phyloP scores from a whole-genome alignment of 164 flowering plant species.

The Vitis riparia region DNA sequence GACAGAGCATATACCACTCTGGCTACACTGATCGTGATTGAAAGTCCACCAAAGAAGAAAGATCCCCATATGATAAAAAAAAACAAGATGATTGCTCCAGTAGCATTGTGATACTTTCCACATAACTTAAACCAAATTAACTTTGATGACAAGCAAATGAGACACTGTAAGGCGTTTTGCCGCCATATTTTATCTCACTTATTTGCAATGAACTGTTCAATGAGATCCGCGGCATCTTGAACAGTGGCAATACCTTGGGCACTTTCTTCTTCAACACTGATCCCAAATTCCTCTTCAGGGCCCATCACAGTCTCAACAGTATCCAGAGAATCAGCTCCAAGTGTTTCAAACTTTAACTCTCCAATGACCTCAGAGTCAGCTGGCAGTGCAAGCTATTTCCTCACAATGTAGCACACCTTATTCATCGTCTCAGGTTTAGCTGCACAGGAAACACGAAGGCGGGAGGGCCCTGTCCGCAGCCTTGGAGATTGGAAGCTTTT shows the following conservation, averaged over 20 bases:
- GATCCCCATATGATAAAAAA: slow-evolving; percentile 61
- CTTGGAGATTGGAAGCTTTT: slow-evolving; percentile 42
- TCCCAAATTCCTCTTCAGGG: slow-evolving; percentile 48
- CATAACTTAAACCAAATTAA: too few relatives aligned
- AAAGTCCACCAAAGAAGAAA: slow-evolving; percentile 78
- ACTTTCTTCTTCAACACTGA: too few relatives aligned
- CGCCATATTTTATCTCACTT: slow-evolving; percentile 21
- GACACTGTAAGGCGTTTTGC: background rate
- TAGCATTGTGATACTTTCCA: slow-evolving; percentile 53
- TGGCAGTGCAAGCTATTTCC: slow-evolving; percentile 38
- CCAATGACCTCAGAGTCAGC: slow-evolving; percentile 25
- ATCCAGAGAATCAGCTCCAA: slow-evolving; percentile 51
- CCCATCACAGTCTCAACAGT: slow-evolving; percentile 90
- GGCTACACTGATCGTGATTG: slow-evolving; percentile 72
- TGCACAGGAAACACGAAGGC: slow-evolving; percentile 52
- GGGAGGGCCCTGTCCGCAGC: slow-evolving; percentile 22
- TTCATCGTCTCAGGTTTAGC: slow-evolving; percentile 21
- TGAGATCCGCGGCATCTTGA: too few relatives aligned
- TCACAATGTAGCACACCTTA: slow-evolving; percentile 35
- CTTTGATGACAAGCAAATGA: background rate
- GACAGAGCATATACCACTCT: slow-evolving; percentile 71
- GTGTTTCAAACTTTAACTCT: slow-evolving; percentile 34
- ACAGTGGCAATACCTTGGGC: too few relatives aligned
- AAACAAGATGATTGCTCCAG: slow-evolving; percentile 62
- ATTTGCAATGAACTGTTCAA: slow-evolving; percentile 32